Base-by-base conservation (phyloP, 2,329 filamentous ascomycete genomes). In the Ceratocystis colombiana region DNA sequence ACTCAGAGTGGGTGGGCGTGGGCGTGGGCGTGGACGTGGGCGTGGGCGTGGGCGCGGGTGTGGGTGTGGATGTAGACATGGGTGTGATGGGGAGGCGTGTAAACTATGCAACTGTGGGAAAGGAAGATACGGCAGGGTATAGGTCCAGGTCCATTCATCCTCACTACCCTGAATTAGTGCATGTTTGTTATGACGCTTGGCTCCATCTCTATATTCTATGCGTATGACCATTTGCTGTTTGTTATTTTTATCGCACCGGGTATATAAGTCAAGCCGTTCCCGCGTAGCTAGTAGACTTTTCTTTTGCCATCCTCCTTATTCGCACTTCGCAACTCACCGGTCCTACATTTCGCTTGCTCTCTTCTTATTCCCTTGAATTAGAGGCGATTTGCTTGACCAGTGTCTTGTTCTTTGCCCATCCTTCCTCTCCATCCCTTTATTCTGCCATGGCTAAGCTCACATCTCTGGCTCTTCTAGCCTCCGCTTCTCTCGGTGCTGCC, bases 401-500 rank as follows among this genome's bases (percentile, higher is more conserved):
- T 59, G 53, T 59, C 53, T 59, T 37, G 53, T 50, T 62, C 20
- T 8, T 30, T 61, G 12, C 10, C 3, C 33, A 12, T 37, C 33
- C 33, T 12, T 10, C 2, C 33, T 12, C 8, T 3, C 33, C 2
- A 3, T 37, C 33, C 10, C 33, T 12, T 37, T 10, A n/a, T 46
- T 33, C 37, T 20, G 50, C 20, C n/a, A 68, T 68, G 66, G 41
- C 66, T 22, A 64, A 65, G 64, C 59, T 65, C 30, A 55, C 61
- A 22, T 63, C 64, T 22, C 67, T 68, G 8, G 53, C 64, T 3
- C 61, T 66, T 15, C 45, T 68, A 33, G 67, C 67, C 22, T 64
- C 57, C 15, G 62, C 67, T 53, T 46, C 61, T 20, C 20, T 66
- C 10, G 55, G 41, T 33, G 77, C 78, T 48, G 82, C 79, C 37